phyloP scores from a whole-genome alignment of 2,329 filamentous ascomycete species.

The Parastagonospora avenae region DNA sequence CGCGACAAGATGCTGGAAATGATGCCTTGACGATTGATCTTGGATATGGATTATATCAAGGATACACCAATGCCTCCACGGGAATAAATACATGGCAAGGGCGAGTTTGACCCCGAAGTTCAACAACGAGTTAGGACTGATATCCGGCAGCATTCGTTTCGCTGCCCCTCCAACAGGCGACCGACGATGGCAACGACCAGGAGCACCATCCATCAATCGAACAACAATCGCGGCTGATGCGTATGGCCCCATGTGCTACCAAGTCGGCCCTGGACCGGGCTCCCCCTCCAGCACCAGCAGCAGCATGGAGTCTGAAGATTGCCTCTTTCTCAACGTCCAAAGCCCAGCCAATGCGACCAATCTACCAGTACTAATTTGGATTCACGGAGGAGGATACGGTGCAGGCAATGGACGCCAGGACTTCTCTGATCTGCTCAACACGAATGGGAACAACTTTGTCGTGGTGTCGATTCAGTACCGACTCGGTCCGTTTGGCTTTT shows the following conservation, averaged over 20 bases:
- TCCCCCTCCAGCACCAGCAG: neutral
- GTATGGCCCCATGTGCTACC: neutral
- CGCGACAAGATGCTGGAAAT: neutral
- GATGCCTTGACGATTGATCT: constrained; percentile 17
- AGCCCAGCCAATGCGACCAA: constrained; percentile 26
- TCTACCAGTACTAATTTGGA: constrained; percentile 37
- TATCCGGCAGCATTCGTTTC: constrained; percentile 16
- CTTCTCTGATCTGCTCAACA: constrained; percentile 48
- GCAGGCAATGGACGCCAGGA: constrained; percentile 45
- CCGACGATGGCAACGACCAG: constrained; percentile 19
- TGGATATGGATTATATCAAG: constrained; percentile 26
- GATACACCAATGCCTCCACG: constrained; percentile 14
- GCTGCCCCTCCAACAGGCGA: constrained; percentile 16
- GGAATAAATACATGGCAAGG: constrained; percentile 28
- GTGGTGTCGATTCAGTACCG: constrained; percentile 40
- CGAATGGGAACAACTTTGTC: constrained; percentile 55
- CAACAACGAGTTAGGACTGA: neutral
- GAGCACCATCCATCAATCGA: constrained; percentile 10
- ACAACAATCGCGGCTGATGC: constrained; percentile 3
- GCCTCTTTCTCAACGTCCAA: constrained; percentile 43
- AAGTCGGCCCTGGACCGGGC: constrained; percentile 6
- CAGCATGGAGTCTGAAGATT: constrained; percentile 30
- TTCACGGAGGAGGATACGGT: constrained; percentile 41
- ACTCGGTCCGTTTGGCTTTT: constrained; percentile 53
- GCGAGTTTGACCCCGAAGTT: constrained; percentile 1